Conservation (phyloP, 441 rosid species). For the Francoa sonchifolia region DNA sequence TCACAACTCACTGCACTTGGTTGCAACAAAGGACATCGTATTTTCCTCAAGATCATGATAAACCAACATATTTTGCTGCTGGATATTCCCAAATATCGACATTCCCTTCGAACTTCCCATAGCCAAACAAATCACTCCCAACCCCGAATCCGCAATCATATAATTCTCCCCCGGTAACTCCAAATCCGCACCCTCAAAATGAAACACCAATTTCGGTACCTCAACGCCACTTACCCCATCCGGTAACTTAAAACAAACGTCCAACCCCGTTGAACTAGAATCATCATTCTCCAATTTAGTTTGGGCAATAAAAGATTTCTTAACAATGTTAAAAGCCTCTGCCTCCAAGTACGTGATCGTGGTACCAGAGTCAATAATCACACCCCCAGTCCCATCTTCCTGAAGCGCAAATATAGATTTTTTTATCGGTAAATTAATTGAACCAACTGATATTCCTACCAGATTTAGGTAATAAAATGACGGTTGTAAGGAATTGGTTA, state of each 20-base stretch:
- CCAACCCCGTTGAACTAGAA: conserved; percentile 60
- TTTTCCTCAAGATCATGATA: conserved; percentile 57
- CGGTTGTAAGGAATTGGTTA: conserved; percentile 37
- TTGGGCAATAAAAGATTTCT: conserved; percentile 32
- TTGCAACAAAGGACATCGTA: conserved; percentile 55
- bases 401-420: conserved; percentile 38
- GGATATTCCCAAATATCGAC: conserved; percentile 85
- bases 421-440: conserved; percentile 27
- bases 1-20: conserved; percentile 42
- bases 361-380: conserved; percentile 63
- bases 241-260: conserved; percentile 61
- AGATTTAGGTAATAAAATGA: conserved; percentile 59
- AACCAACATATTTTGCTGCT: conserved; percentile 75
- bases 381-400: conserved; percentile 49
- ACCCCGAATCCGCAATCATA: conserved; percentile 47
- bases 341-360: conserved; percentile 48
- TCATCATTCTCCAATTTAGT: conserved; percentile 34
- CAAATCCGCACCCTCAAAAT: conserved; percentile 62
- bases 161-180: conserved; percentile 79
- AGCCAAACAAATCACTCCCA: conserved; percentile 63
- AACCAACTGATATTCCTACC: conserved; percentile 51
- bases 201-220: conserved; percentile 61
- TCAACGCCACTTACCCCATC: conserved; percentile 21
- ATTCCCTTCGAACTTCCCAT: conserved; percentile 70
- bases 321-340: conserved; percentile 29